Evolutionary conservation across 345 rosid species (phyloP), one percentile per base, ranked within the genome.

Genomic region (Gossypium rotundifolium): DNA sequence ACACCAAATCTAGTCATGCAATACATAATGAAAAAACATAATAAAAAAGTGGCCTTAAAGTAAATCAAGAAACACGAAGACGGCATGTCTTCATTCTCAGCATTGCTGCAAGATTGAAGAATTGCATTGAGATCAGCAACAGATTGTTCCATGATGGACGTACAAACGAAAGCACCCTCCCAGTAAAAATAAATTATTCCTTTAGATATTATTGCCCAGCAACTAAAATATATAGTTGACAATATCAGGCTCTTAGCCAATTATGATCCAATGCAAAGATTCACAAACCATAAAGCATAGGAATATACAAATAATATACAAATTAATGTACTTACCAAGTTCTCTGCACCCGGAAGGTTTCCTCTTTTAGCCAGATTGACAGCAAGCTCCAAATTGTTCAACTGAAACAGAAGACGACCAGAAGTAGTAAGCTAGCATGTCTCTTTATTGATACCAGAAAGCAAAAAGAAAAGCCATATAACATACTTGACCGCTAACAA

Each of bases 271-370:
- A 60, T 23, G 12, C 13, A 61, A 73, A 25, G 18, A 27, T 11
- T 18, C 63, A 71, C 27, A 20, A 53, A 42, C 29, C 33, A 72
- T 18, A 45, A 27, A 70, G 44, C 58, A 44, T 10, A 58, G 66
- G 0, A 22, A 33, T 33, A 33, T 33, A 4, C 5, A 3, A 29
- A 29, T 4, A 38, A 49, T 18, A 33, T 53, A 25, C 20, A 23
- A 75, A 54, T 20, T 22, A 18, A 64, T 40, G 55, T 33, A 65
- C 25, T 83, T 88, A 89, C 99, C 91, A 96, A 88, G 86, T 93
- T 91, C 84, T 96, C 99, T 38, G 97, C 99, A 76, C 98, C 98
- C 79, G 97, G 99, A 74, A 96, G 99, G 81, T 96, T 96, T 85
- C 99, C 99, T 85, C 99, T 86, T 81, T 93, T 96, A 71, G 99